Percentiles rank a stretch among this genome's conserved stretches.
These are phyloP conservation scores for Phytophthora pistaciae DNA, from an alignment of 352 stramenopile genomes.

Conservation along the genomic window DNA sequence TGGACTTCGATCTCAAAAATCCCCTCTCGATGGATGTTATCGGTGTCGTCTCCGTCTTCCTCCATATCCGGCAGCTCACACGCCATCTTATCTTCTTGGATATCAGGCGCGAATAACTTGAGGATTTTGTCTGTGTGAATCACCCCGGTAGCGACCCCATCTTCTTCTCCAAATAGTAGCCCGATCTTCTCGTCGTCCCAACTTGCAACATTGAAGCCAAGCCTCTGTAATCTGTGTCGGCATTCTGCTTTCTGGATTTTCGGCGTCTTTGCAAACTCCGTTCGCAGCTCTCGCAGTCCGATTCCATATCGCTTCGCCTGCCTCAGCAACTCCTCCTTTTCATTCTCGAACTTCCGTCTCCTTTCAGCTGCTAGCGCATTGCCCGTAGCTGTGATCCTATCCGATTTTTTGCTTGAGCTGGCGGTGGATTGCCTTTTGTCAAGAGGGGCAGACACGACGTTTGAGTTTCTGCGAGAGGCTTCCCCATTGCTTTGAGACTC, in stretches of 20 bases:
- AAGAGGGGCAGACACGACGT: not conserved
- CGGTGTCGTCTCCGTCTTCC: constrained; percentile 72
- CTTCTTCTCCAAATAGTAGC: constrained; percentile 66
- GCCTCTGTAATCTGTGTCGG: constrained; percentile 60
- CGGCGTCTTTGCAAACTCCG: constrained; percentile 69
- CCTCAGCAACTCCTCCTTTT: constrained; percentile 74
- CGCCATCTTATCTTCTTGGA: constrained; percentile 79
- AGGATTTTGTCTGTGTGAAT: constrained; percentile 64
- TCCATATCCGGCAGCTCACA: constrained; percentile 78
- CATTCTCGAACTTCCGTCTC: constrained; percentile 70
- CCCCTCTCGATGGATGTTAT: constrained; percentile 79
- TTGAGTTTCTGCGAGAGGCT: constrained; percentile 13
- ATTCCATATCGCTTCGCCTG: constrained; percentile 75
- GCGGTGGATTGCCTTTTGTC: constrained; percentile 19
- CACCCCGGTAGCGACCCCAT: constrained; percentile 37
- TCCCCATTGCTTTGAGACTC: constrained; percentile 20
- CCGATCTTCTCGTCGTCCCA: constrained; percentile 80
- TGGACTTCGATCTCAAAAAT: constrained; percentile 67
- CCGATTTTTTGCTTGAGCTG: constrained; percentile 47
- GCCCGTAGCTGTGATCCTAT: constrained; percentile 39
- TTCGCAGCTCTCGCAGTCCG: constrained; percentile 67
- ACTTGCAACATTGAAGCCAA: constrained; percentile 77
- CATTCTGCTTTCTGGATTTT: constrained; percentile 66
- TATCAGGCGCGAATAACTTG: constrained; percentile 73
- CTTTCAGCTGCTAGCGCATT: constrained; percentile 50